phyloP scores from a whole-genome alignment of 202 grass and related monocot genomes.

The Zizania palustris region DNA sequence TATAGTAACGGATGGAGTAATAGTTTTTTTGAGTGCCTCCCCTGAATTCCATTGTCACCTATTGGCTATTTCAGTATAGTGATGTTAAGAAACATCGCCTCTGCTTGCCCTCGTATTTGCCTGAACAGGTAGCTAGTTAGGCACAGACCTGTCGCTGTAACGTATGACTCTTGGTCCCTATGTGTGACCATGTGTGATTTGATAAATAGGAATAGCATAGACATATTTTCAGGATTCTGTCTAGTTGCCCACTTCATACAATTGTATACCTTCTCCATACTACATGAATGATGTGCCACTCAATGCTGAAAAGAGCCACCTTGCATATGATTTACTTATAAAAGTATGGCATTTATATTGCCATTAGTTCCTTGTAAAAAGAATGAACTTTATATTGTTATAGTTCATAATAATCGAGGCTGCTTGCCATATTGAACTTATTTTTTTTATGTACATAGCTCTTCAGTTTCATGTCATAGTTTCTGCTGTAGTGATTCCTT shows the following conservation, averaged over 20 bases:
- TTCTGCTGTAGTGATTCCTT: too few relatives aligned
- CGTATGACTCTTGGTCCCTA: not conserved
- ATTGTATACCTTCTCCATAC: too few relatives aligned
- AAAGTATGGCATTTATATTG: too few relatives aligned
- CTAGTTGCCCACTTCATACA: not conserved
- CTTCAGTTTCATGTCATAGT: not conserved
- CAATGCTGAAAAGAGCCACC: too few relatives aligned
- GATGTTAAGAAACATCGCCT: too few relatives aligned
- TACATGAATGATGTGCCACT: too few relatives aligned
- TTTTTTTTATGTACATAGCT: not conserved
- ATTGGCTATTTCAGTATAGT: too few relatives aligned
- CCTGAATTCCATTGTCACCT: too few relatives aligned
- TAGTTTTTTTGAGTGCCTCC: not conserved
- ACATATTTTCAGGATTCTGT: not conserved
- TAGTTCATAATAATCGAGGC: not conserved
- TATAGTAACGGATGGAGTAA: too few relatives aligned
- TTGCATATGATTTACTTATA: too few relatives aligned
- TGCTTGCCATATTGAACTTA: not conserved
- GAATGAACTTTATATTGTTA: not conserved
- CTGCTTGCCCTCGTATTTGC: not conserved
- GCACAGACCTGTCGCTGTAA: not conserved
- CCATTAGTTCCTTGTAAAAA: not conserved
- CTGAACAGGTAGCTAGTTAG: not conserved
- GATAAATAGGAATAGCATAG: not conserved
- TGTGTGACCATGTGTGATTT: not conserved